These are phyloP conservation scores for Holtermannia corniformis DNA, from an alignment of 768 basidiomycete genomes.

Conservation along the genomic window DNA sequence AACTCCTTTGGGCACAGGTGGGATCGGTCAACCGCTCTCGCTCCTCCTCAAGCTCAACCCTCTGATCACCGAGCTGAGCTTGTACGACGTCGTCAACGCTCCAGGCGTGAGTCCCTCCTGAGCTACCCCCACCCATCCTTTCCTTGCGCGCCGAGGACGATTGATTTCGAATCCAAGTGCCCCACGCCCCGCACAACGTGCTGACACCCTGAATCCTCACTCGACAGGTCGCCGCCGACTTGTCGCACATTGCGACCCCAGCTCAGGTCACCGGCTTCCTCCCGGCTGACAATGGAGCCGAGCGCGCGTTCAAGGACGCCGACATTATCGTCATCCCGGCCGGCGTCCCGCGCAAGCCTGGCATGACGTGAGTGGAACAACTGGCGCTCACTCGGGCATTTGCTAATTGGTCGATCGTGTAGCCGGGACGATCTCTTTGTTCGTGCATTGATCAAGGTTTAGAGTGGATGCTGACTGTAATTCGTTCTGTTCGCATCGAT, in stretches of 20 bases:
- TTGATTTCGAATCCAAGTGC: not conserved
- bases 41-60: constrained; percentile 89
- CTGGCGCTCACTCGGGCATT: constrained; percentile 63
- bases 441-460: constrained; percentile 6
- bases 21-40: constrained; percentile 95
- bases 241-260: constrained; percentile 82
- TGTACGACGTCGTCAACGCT: constrained; percentile 92
- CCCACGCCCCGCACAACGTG: not conserved
- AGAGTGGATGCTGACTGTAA: constrained; percentile 44
- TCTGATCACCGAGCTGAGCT: constrained; percentile 66
- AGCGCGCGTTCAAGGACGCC: constrained; percentile 67
- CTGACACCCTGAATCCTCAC: not conserved
- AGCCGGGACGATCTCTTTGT: constrained; percentile 43
- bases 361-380: constrained; percentile 42
- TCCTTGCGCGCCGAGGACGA: no score
- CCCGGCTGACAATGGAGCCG: constrained; percentile 34
- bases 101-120: constrained; percentile 57
- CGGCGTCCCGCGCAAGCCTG: constrained; percentile 95
- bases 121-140: not conserved
- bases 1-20: constrained; percentile 44
- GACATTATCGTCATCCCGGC: constrained; percentile 96
- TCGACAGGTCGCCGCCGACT: constrained; percentile 69
- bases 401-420: not conserved
- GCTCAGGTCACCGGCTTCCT: constrained; percentile 55
- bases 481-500: not conserved